Evolutionary conservation across 208 protist species (phyloP).

Genomic region (Leishmania tarentolae): DNA sequence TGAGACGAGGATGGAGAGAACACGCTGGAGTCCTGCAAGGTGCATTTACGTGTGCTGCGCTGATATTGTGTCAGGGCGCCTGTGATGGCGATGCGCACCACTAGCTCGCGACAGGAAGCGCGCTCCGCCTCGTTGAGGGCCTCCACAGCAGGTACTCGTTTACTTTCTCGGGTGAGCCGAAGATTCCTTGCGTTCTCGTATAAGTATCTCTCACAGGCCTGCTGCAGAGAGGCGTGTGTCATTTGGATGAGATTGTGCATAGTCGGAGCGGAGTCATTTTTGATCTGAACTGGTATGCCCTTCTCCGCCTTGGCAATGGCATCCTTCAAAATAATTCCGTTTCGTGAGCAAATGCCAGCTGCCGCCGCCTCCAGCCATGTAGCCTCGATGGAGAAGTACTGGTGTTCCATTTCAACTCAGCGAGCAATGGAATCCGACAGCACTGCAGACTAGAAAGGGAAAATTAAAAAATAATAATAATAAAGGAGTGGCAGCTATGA

Average conservation of each 20-base stretch:
- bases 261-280: conserved; percentile 16
- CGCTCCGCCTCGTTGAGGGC: conserved; percentile 44
- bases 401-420: not conserved
- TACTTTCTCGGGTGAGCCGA: conserved; percentile 15
- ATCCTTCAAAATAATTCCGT: conserved; percentile 30
- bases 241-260: conserved; percentile 9
- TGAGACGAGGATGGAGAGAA: conserved; percentile 5
- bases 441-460: not conserved
- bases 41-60: conserved; percentile 17
- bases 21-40: conserved; percentile 9
- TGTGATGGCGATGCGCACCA: conserved; percentile 60
- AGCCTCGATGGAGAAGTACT: conserved; percentile 38
- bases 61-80: conserved; percentile 59
- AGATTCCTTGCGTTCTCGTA: conserved; percentile 4
- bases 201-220: conserved; percentile 15
- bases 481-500: not conserved
- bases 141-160: conserved; percentile 2
- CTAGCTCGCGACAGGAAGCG: conserved; percentile 41
- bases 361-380: conserved; percentile 41
- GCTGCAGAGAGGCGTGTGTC: conserved; percentile 10
- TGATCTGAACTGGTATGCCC: conserved; percentile 26
- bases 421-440: not conserved
- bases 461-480: too few relatives aligned
- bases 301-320: conserved; percentile 31
- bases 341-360: conserved; percentile 27